Base-by-base conservation (phyloP, 257 asterid genomes). In the Scutellaria baicalensis region DNA sequence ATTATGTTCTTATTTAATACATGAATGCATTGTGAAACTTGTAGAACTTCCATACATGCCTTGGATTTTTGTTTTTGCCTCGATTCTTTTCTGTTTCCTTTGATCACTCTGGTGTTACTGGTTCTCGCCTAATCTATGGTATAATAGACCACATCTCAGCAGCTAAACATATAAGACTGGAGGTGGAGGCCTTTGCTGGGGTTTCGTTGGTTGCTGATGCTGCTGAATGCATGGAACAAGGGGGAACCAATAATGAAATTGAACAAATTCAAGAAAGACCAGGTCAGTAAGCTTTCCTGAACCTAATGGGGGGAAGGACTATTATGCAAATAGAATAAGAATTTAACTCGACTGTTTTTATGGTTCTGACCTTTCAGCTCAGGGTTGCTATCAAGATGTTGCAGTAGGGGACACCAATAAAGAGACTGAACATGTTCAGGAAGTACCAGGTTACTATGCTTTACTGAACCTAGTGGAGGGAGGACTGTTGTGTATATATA, bases 171-270 rank as follows among this genome's bases (percentile, higher is more conserved):
- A 92, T 83, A 81, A 85, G 85, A 83, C 89, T 96, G 96, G 98
- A 92, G 86, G 88, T 81, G 72, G 96, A 95, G 75, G 98, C 98
- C 58, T 85, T 86, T 73, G 96, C 98, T 64, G 98, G 96, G 58
- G 95, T 92, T 57, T 89, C 95, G 20, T 80, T 92, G 84, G 98
- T 92, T 70, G 98, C 98, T 74, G 96, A 88, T 82, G 98, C 98
- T 74, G 98, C 96, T 16, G 98, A 89, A 75, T 95, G 87, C 78
- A 82, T 92, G 84, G 98, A 92, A 75, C 80, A 91, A 51, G 78
- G 84, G 62, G 51, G 79, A 64, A 78, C 82, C 14, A 85, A 81
- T 72, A 85, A 83, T 75, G 95, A 82, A 65, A 78, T 60, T 59
- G 92, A 74, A 45, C 57, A 20, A 8, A 33, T 8, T 52, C 57